Evolutionary conservation across 2,329 filamentous ascomycete genomes (phyloP).

Genomic region (Alternaria sp.): DNA sequence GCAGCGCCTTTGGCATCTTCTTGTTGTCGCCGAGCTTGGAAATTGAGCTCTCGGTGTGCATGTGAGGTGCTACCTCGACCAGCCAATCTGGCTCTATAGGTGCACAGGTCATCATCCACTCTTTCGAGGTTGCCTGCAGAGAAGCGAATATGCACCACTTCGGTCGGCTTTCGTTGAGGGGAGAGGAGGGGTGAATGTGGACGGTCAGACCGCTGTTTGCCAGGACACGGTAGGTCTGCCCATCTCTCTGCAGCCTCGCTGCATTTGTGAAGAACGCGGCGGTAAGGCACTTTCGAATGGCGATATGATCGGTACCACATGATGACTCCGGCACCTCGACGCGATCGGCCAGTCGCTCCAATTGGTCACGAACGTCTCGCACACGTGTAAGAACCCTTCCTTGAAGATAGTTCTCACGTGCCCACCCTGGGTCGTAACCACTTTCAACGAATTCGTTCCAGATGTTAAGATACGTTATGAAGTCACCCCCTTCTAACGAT

Average conservation of each 20-base stretch:
- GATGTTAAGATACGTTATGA: conserved; percentile 87
- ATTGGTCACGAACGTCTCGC: conserved; percentile 90
- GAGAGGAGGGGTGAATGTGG: neutral
- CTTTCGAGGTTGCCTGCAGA: conserved; percentile 71
- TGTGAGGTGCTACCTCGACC: conserved; percentile 89
- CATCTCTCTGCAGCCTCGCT: neutral
- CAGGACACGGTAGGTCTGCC: neutral
- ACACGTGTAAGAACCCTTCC: conserved; percentile 76
- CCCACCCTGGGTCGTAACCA: conserved; percentile 88
- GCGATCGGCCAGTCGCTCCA: conserved; percentile 49
- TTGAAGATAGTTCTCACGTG: conserved; percentile 92
- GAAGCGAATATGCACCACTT: no score
- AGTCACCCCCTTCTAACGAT: conserved; percentile 79
- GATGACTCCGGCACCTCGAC: conserved; percentile 72
- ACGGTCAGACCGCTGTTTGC: neutral
- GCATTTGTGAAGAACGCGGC: neutral
- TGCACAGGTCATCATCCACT: conserved; percentile 90
- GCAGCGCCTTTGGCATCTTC: conserved; percentile 44
- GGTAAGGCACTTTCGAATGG: neutral
- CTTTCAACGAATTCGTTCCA: conserved; percentile 96
- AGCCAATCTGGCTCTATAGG: conserved; percentile 87
- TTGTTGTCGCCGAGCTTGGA: conserved; percentile 7
- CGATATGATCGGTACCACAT: neutral
- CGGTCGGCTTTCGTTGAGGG: neutral
- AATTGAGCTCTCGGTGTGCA: conserved; percentile 65